Evolutionary conservation across 495 filamentous ascomycete species (phyloP).

Genomic region (Acidomyces sp.): DNA sequence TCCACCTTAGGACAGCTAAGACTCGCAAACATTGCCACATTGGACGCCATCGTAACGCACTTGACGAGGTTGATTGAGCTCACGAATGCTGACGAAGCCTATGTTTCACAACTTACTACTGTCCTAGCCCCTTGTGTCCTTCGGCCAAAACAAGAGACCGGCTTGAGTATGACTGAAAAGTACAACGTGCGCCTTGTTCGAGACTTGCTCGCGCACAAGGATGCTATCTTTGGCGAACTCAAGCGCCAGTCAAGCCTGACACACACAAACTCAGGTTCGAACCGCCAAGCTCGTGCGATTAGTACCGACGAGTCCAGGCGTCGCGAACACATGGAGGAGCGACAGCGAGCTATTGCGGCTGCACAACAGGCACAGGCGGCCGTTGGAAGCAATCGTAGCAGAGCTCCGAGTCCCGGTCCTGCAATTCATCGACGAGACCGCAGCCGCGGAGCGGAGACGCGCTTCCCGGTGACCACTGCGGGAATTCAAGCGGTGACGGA

Average conservation of each 20-base stretch:
- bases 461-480: constrained; percentile 60
- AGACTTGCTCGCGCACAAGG: constrained; percentile 87
- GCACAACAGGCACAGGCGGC: constrained; percentile 46
- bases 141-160: constrained; percentile 70
- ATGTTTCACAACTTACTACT: constrained; percentile 61
- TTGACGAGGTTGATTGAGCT: constrained; percentile 94
- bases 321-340: constrained; percentile 82
- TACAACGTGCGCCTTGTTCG: constrained; percentile 84
- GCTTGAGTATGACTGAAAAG: constrained; percentile 87
- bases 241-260: constrained; percentile 71
- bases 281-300: constrained; percentile 50
- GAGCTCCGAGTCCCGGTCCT: constrained; percentile 45
- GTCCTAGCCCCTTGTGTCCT: constrained; percentile 77
- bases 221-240: constrained; percentile 86
- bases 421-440: constrained; percentile 55
- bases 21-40: constrained; percentile 93
- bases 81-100: constrained; percentile 87
- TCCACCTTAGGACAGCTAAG: constrained; percentile 90
- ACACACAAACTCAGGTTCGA: constrained; percentile 40
- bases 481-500: constrained; percentile 35
- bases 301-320: constrained; percentile 95
- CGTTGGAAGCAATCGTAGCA: constrained; percentile 39
- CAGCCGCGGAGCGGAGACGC: constrained; percentile 60
- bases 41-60: constrained; percentile 95
- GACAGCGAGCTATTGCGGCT: constrained; percentile 68